Conservation (phyloP, 106 monocot genomes). For the Vanilla planifolia region DNA sequence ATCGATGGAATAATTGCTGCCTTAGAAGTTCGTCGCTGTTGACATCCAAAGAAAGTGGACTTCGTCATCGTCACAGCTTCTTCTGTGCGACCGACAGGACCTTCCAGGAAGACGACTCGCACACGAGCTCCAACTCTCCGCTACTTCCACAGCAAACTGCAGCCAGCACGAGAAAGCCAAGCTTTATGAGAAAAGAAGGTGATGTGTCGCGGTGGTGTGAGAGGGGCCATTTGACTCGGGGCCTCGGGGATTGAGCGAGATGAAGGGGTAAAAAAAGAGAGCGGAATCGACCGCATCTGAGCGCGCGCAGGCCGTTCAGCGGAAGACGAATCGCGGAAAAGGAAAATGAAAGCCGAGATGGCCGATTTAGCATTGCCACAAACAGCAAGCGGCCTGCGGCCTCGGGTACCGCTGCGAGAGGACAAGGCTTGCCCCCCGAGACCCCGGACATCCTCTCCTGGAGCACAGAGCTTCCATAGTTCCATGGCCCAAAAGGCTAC, state of each 20-base stretch:
- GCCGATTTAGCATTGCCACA: background rate
- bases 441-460: conserved; percentile 2
- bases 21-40: background rate
- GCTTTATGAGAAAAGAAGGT: conserved; percentile 3
- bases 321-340: conserved; percentile 8
- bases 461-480: background rate
- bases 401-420: conserved; percentile 4
- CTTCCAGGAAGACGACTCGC: background rate
- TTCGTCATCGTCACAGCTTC: background rate
- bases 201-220: background rate
- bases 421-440: conserved; percentile 1
- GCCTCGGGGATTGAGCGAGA: conserved; percentile 6
- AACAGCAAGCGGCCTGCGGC: conserved; percentile 6
- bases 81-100: background rate
- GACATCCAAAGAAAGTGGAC: background rate
- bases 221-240: background rate
- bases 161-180: background rate
- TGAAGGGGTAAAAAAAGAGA: conserved; percentile 1
- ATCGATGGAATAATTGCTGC: conserved; percentile 1
- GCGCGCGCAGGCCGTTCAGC: conserved; percentile 4
- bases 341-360: background rate
- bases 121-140: background rate
- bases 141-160: background rate
- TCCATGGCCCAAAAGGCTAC: conserved; percentile 1
- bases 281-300: conserved; percentile 11